Conservation (phyloP, 2,329 filamentous ascomycete species). For the Calonectria naviculata region DNA sequence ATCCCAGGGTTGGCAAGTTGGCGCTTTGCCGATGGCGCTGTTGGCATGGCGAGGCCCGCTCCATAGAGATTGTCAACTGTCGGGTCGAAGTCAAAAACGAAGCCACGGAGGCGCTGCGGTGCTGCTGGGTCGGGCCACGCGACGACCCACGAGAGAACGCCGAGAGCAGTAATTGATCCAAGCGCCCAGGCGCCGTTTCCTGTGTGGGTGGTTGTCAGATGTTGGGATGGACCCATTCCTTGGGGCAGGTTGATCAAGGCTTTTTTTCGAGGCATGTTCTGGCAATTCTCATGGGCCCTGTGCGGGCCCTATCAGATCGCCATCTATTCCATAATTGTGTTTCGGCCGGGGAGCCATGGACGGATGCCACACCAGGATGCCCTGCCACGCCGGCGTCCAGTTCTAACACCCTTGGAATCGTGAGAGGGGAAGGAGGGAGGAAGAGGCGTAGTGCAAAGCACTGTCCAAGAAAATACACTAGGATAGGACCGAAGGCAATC, state of each 20-base stretch:
- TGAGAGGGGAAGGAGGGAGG: background rate
- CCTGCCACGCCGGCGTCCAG: slow-evolving; percentile 14
- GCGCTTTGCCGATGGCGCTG: slow-evolving; percentile 11
- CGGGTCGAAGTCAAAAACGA: slow-evolving; percentile 33
- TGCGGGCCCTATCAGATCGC: slow-evolving; percentile 38
- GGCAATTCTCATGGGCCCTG: slow-evolving; percentile 26
- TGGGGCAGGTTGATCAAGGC: slow-evolving; percentile 27
- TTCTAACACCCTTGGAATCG: slow-evolving; percentile 4
- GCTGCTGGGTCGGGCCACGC: slow-evolving; percentile 39
- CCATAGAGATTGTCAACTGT: slow-evolving; percentile 23
- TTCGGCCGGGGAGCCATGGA: slow-evolving; percentile 14
- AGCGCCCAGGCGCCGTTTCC: slow-evolving; percentile 36
- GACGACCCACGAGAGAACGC: slow-evolving; percentile 38
- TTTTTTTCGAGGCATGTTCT: slow-evolving; percentile 24
- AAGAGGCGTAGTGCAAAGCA: slow-evolving; percentile 3
- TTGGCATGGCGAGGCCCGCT: slow-evolving; percentile 8
- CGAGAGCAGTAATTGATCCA: slow-evolving; percentile 36
- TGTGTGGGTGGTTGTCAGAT: slow-evolving; percentile 34
- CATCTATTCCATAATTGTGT: slow-evolving; percentile 25
- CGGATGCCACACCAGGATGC: slow-evolving; percentile 20
- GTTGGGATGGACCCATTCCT: slow-evolving; percentile 33
- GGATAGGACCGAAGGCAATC: background rate
- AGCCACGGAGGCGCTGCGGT: slow-evolving; percentile 29
- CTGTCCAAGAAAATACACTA: background rate
- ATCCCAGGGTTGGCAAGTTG: background rate